phyloP scores from a whole-genome alignment of 208 protist species.

The Acanthamoeba lenticulata region DNA sequence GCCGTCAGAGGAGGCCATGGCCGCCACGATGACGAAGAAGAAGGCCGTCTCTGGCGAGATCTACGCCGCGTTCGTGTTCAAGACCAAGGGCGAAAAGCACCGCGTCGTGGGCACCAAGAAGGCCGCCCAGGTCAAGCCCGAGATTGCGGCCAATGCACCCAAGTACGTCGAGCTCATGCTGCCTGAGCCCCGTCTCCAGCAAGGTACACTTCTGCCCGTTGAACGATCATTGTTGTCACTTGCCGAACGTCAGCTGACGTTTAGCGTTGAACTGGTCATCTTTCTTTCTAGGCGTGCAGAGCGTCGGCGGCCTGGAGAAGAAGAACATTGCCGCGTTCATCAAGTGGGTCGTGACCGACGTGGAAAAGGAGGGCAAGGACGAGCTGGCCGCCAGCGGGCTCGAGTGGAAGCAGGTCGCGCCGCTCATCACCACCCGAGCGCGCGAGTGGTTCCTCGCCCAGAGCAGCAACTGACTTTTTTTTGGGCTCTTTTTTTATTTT shows the following conservation, averaged over 20 bases:
- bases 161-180: constrained; percentile 59
- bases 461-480: neutral
- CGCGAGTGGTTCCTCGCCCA: constrained; percentile 53
- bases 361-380: constrained; percentile 60
- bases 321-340: constrained; percentile 56
- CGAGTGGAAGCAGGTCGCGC: constrained; percentile 22
- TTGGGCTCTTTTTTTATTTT: too few species aligned
- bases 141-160: neutral
- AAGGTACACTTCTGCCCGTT: neutral
- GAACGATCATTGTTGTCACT: too few species aligned
- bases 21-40: neutral
- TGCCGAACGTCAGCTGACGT: too few species aligned
- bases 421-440: neutral
- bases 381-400: constrained; percentile 46
- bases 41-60: constrained; percentile 28
- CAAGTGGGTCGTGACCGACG: constrained; percentile 46
- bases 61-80: constrained; percentile 49
- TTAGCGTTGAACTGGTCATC: too few species aligned
- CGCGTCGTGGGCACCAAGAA: constrained; percentile 46
- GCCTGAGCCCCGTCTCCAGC: constrained; percentile 31
- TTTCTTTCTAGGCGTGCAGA: neutral
- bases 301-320: constrained; percentile 11
- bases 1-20: neutral
- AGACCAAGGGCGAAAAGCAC: constrained; percentile 61
- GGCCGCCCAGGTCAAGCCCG: constrained; percentile 36